Base-by-base conservation (phyloP, 148 eudicot species). In the Vaccinium vitisidaea region DNA sequence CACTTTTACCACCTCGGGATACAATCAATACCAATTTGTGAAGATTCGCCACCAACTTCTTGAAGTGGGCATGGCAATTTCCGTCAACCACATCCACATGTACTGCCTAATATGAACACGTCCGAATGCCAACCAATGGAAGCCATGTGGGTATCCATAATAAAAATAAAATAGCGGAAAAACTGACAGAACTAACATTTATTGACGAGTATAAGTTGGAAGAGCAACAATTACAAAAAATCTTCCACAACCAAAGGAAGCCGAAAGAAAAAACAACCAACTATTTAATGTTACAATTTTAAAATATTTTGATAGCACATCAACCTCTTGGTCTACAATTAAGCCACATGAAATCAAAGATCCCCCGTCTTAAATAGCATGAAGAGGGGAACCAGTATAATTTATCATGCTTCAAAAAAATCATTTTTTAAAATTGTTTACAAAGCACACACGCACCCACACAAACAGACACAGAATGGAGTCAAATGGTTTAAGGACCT, bases 401-500 rank as follows among this genome's bases (percentile, higher is more conserved):
- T 23, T 23, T 50, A 50, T 23, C 30, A 36, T 32, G 6, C 2
- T 10, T 73, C 76, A 32, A 13, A 2, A 71, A 27, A 69, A 69
- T 69, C 16, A 11, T 6, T 4, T 0, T 71, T 36, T 0, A 36
- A 36, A 36, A 36, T 36, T 36, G 3, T 36, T 36, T 36, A 36
- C 39, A 21, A 77, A 10, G 4, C 1, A 0, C 23, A 8, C 3
- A 1, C 39, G 15, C 5, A 23, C 7, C 12, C 5, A 43, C 6
- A 59, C 8, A 61, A 14, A 61, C 2, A 81, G 53, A 43, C 71
- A 19, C 53, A 12, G 36, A 1, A 19, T 10, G 67, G 36, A 36
- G 39, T 36, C 65, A 46, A 55, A 23, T 2, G 2, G 6, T 7
- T 74, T 83, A 77, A 53, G 73, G 50, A 95, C 99, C 98, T 96